Percentiles rank a stretch among this genome's conserved stretches.
These are phyloP conservation scores for Discostella stelligera DNA, from an alignment of 352 stramenopile species.

Conservation along the genomic window DNA sequence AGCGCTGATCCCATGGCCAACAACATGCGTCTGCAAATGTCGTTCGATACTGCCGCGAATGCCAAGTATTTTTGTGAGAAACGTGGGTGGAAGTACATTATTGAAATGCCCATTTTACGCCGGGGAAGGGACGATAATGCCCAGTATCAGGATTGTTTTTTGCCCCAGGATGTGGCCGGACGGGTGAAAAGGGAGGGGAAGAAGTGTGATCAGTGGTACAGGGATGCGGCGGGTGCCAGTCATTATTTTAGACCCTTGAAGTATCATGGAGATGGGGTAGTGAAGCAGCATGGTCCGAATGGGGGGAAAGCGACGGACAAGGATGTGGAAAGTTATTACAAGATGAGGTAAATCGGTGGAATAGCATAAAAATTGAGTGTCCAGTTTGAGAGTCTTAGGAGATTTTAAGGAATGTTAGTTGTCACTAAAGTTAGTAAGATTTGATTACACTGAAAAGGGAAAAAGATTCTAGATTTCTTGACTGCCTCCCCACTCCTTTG, in stretches of 20 bases:
- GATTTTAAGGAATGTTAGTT: too few relatives aligned
- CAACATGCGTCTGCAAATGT: slow-evolving; percentile 80
- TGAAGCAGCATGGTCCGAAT: slow-evolving; percentile 76
- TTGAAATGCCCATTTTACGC: slow-evolving; percentile 83
- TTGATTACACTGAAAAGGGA: too few relatives aligned
- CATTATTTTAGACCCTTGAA: slow-evolving; percentile 80
- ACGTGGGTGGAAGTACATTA: slow-evolving; percentile 87
- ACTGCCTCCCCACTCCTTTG: too few relatives aligned
- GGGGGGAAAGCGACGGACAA: slow-evolving; percentile 41
- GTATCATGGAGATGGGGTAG: slow-evolving; percentile 75
- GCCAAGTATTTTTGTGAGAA: slow-evolving; percentile 86
- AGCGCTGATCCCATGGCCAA: slow-evolving; percentile 87
- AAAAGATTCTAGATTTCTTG: too few relatives aligned
- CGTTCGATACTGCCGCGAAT: slow-evolving; percentile 88
- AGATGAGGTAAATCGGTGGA: slow-evolving; percentile 58
- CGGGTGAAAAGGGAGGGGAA: slow-evolving; percentile 58
- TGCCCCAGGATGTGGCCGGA: slow-evolving; percentile 61
- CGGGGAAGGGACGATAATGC: slow-evolving; percentile 59
- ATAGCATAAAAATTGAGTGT: background rate
- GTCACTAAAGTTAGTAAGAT: background rate
- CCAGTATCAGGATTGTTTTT: slow-evolving; percentile 82
- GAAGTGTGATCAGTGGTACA: slow-evolving; percentile 70
- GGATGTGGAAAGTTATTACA: slow-evolving; percentile 67
- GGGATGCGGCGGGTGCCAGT: slow-evolving; percentile 55
- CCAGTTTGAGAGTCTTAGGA: background rate